Evolutionary conservation across 163 green algal genomes (phyloP).

Genomic region (Smithsoniella earleae): DNA sequence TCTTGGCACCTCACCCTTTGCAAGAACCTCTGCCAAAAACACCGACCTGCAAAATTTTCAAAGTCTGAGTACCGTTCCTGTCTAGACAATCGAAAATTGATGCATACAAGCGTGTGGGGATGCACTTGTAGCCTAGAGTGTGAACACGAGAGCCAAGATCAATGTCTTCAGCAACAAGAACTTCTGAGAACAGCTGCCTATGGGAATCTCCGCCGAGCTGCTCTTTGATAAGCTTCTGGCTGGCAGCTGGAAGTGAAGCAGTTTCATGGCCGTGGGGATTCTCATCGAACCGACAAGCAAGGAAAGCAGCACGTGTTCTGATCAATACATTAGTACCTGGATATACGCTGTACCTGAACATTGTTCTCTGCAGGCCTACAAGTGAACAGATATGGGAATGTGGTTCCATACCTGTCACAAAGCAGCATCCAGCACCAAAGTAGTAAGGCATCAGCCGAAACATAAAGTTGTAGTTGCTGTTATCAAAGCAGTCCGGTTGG

Average conservation of each 20-base stretch:
- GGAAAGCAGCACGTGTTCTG: constrained; percentile 1
- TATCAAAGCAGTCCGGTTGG: constrained; percentile 25
- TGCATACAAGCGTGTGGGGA: too few species aligned
- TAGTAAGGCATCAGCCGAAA: constrained; percentile 29
- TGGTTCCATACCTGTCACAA: constrained; percentile 27
- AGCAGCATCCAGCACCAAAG: constrained; percentile 26
- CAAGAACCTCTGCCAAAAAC: constrained; percentile 20
- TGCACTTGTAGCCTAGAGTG: constrained; percentile 27
- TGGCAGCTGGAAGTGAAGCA: not conserved
- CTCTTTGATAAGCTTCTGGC: constrained; percentile 7
- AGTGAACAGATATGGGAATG: too few species aligned
- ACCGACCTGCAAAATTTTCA: constrained; percentile 17
- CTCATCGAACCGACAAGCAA: constrained; percentile 28
- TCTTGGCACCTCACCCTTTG: not conserved
- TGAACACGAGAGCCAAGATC: constrained; percentile 27
- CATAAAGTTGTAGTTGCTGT: constrained; percentile 31
- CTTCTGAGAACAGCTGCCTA: constrained; percentile 24
- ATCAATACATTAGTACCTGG: constrained; percentile 27
- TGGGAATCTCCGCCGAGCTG: not conserved
- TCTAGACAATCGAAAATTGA: too few species aligned
- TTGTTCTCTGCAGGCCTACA: too few species aligned
- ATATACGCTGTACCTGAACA: too few species aligned
- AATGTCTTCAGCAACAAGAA: constrained; percentile 24
- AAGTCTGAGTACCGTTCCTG: too few species aligned
- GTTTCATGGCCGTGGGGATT: constrained; percentile 29